phyloP scores from a whole-genome alignment of 495 filamentous ascomycete species.

The Podospora pseudoanserina region DNA sequence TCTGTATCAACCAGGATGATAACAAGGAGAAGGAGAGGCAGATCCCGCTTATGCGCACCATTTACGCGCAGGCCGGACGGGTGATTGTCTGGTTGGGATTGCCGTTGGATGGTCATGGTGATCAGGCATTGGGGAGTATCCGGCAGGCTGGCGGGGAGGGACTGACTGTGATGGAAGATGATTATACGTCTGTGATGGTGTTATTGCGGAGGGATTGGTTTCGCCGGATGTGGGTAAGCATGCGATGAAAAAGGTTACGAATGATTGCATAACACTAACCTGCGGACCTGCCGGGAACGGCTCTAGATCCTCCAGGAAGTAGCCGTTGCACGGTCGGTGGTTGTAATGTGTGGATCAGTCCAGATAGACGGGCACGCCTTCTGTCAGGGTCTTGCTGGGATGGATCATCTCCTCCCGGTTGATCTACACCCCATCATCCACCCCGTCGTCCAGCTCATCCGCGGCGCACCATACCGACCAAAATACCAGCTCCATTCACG shows the following conservation, averaged over 20 bases:
- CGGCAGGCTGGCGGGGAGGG: not conserved
- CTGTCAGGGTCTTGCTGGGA: too few relatives aligned
- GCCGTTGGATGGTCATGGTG: not conserved
- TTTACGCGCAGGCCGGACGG: not conserved
- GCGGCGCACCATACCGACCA: too few relatives aligned
- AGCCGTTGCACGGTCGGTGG: not conserved
- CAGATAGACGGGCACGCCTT: too few relatives aligned
- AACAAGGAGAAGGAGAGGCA: not conserved
- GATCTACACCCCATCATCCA: too few relatives aligned
- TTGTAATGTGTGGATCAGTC: too few relatives aligned
- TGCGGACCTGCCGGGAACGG: not conserved
- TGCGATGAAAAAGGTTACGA: not conserved
- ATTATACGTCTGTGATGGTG: not conserved
- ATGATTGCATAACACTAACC: not conserved
- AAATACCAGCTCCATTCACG: too few relatives aligned
- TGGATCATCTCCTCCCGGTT: too few relatives aligned
- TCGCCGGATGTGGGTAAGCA: not conserved
- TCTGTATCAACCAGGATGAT: not conserved
- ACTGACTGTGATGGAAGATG: not conserved
- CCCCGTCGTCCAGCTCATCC: too few relatives aligned
- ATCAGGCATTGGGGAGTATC: not conserved
- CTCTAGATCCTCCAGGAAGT: constrained; percentile 1
- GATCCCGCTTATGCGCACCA: not conserved
- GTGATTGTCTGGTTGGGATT: not conserved
- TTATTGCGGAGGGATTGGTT: not conserved